phyloP scores from a whole-genome alignment of 2,329 filamentous ascomycete species.

The Calonectria hawksworthii region DNA sequence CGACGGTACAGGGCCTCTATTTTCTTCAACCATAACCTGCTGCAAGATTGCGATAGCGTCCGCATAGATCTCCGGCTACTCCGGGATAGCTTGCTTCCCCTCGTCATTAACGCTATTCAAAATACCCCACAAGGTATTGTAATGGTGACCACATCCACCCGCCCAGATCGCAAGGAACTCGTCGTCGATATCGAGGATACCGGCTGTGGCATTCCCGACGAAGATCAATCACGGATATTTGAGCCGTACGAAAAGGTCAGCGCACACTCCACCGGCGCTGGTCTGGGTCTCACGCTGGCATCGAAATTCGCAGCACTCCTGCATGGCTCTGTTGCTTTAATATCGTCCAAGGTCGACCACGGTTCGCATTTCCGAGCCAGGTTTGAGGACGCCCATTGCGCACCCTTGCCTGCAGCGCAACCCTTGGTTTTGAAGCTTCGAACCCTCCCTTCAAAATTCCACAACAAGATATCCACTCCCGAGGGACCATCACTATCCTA shows the following conservation, averaged over 20 bases:
- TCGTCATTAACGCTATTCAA: conserved; percentile 59
- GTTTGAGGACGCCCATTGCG: conserved; percentile 29
- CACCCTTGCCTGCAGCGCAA: background rate
- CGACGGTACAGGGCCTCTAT: conserved; percentile 29
- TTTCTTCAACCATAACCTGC: conserved; percentile 31
- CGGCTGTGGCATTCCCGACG: conserved; percentile 54
- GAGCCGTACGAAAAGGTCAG: conserved; percentile 59
- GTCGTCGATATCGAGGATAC: conserved; percentile 59
- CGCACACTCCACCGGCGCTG: conserved; percentile 53
- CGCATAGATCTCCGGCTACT: conserved; percentile 55
- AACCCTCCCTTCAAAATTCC: conserved; percentile 24
- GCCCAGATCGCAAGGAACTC: conserved; percentile 47
- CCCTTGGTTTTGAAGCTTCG: background rate
- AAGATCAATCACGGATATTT: conserved; percentile 56
- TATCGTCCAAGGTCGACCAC: conserved; percentile 50
- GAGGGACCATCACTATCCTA: background rate
- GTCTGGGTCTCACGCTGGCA: conserved; percentile 59
- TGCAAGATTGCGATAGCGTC: conserved; percentile 46
- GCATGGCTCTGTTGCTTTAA: conserved; percentile 53
- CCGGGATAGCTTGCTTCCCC: conserved; percentile 57
- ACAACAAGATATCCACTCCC: background rate
- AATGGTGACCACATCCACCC: conserved; percentile 49
- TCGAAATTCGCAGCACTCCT: conserved; percentile 56
- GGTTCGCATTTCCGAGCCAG: conserved; percentile 57
- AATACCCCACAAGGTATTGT: conserved; percentile 55